Evolutionary conservation across 1,139 yeast species (phyloP).

Genomic region (Saccharomyces hybrid): DNA sequence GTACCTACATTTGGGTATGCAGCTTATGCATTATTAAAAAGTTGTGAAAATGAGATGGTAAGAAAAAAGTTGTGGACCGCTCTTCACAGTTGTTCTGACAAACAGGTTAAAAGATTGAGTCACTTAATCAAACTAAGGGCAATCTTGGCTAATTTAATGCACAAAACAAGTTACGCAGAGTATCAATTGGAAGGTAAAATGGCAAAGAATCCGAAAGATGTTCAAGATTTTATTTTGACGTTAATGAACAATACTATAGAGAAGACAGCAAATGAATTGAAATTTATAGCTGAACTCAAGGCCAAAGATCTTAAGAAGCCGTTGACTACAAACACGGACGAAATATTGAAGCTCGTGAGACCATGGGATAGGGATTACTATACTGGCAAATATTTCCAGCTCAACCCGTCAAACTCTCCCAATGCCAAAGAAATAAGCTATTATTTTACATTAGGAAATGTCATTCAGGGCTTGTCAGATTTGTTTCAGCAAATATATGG

Average conservation of each 20-base stretch:
- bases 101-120: slow-evolving; percentile 56
- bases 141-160: slow-evolving; percentile 65
- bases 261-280: slow-evolving; percentile 56
- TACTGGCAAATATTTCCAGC: slow-evolving; percentile 18
- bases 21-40: slow-evolving; percentile 59
- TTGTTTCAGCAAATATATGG: slow-evolving; percentile 70
- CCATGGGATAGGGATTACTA: slow-evolving; percentile 94
- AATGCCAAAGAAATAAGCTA: slow-evolving; percentile 35
- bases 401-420: neutral
- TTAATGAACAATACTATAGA: slow-evolving; percentile 47
- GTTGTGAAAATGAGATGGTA: slow-evolving; percentile 49
- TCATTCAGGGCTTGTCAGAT: slow-evolving; percentile 73
- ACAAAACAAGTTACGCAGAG: slow-evolving; percentile 62
- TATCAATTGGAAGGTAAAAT: slow-evolving; percentile 84
- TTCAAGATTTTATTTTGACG: slow-evolving; percentile 55
- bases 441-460: slow-evolving; percentile 80
- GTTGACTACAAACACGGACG: slow-evolving; percentile 24
- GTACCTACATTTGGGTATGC: slow-evolving; percentile 66
- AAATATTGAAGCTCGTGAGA: slow-evolving; percentile 43
- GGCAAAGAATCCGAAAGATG: slow-evolving; percentile 80
- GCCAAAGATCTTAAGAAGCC: slow-evolving; percentile 26
- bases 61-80: slow-evolving; percentile 71
- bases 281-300: slow-evolving; percentile 37
- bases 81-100: slow-evolving; percentile 48
- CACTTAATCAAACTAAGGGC: slow-evolving; percentile 60